A percentile compares a stretch with the other conserved stretches of the same genome.
Conservation (phyloP, 805 yeast genomes). For the Peterozyma xylosa region DNA sequence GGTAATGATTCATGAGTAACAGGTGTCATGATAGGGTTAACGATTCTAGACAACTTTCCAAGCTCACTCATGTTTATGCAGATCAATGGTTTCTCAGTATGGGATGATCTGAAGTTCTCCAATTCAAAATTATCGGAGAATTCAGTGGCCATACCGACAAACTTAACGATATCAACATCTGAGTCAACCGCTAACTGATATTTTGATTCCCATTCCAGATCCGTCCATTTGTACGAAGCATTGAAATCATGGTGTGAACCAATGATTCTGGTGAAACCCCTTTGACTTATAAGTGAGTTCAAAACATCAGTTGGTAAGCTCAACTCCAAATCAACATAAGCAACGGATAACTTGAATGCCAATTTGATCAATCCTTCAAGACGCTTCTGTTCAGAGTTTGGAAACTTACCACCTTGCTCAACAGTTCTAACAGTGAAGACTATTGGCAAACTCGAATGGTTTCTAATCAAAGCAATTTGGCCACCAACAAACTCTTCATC, state of each 20-base stretch:
- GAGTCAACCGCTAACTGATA: conserved; percentile 59
- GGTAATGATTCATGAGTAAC: conserved; percentile 69
- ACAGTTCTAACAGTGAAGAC: conserved; percentile 73
- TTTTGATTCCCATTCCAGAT: conserved; percentile 67
- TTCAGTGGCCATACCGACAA: conserved; percentile 68
- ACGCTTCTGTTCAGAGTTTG: conserved; percentile 42
- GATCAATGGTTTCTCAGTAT: conserved; percentile 57
- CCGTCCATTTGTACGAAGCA: conserved; percentile 57
- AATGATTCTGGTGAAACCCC: conserved; percentile 62
- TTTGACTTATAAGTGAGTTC: conserved; percentile 41
- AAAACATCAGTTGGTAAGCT: conserved; percentile 52
- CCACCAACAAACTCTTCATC: conserved; percentile 54
- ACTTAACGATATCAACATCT: conserved; percentile 69
- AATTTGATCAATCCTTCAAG: conserved; percentile 45
- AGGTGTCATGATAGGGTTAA: conserved; percentile 75
- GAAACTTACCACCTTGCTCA: conserved; percentile 79
- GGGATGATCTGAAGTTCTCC: conserved; percentile 59
- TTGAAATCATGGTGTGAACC: conserved; percentile 77
- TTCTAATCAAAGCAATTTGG: conserved; percentile 66
- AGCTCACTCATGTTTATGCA: conserved; percentile 73
- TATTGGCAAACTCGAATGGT: conserved; percentile 61
- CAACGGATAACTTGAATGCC: conserved; percentile 75
- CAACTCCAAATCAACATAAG: conserved; percentile 74
- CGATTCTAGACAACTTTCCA: conserved; percentile 76
- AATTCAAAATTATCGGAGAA: conserved; percentile 63